Evolutionary conservation across 73 alveolate genomes (phyloP).

Genomic region (Symbiodinium pilosum): DNA sequence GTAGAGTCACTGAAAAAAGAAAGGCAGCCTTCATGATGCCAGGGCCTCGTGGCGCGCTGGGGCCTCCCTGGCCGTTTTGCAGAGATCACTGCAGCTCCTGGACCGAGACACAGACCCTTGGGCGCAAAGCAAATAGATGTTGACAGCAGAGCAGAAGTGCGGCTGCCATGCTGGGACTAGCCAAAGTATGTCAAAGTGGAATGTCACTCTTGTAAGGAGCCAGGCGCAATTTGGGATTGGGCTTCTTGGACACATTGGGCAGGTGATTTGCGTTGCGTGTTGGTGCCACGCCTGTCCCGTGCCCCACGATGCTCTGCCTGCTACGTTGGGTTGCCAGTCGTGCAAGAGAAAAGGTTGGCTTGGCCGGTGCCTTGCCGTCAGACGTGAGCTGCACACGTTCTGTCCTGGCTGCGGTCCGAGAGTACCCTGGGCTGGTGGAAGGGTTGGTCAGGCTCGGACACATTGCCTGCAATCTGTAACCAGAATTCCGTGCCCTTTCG

Average conservation of each 20-base stretch:
- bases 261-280: too few species aligned
- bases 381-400: conserved; percentile 60
- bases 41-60: not conserved
- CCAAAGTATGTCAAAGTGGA: too few species aligned
- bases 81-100: not conserved
- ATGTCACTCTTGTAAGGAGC: not conserved
- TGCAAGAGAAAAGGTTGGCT: conserved; percentile 66
- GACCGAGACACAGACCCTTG: not conserved
- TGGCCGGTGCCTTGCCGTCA: not conserved
- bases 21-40: not conserved
- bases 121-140: too few species aligned
- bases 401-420: conserved; percentile 46
- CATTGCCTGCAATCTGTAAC: too few species aligned
- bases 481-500: too few species aligned
- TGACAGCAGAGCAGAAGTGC: too few species aligned
- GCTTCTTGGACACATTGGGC: too few species aligned
- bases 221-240: not conserved
- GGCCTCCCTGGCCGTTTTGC: not conserved
- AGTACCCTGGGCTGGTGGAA: conserved; percentile 61
- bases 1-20: too few species aligned
- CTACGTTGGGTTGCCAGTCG: too few species aligned
- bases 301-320: too few species aligned
- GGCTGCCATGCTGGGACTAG: too few species aligned
- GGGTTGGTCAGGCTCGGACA: conserved; percentile 10
- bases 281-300: too few species aligned